Conservation (phyloP, 176 grass and related monocot genomes). For the Poa pratensis region DNA sequence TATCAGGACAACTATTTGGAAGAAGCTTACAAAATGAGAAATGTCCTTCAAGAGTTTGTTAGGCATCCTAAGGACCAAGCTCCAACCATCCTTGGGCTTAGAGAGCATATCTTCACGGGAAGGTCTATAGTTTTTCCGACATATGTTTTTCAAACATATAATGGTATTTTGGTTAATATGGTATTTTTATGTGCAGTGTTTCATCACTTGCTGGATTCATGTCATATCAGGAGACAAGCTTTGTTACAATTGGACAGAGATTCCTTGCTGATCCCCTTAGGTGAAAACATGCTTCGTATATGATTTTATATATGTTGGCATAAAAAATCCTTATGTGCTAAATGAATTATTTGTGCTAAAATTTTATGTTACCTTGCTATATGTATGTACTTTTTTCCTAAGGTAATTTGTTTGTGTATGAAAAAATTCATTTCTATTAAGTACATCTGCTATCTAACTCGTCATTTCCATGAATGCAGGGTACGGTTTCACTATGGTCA, state of each 20-base stretch:
- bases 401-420: constrained; percentile 8
- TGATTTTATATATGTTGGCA: constrained; percentile 16
- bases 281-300: constrained; percentile 46
- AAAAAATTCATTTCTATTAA: not conserved
- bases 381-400: not conserved
- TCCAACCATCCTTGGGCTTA: constrained; percentile 87
- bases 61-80: constrained; percentile 61
- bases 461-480: constrained; percentile 46
- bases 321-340: not conserved
- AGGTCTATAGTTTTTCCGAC: constrained; percentile 52
- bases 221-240: constrained; percentile 99
- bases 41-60: constrained; percentile 93
- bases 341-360: not conserved
- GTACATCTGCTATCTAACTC: not conserved
- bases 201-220: constrained; percentile 98
- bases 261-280: constrained; percentile 96
- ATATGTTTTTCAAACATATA: constrained; percentile 29
- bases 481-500: constrained; percentile 99
- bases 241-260: constrained; percentile 97
- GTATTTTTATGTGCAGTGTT: constrained; percentile 60
- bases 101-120: constrained; percentile 98
- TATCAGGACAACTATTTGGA: constrained; percentile 94
- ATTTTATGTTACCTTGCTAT: constrained; percentile 6
- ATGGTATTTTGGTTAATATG: constrained; percentile 26
- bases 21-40: constrained; percentile 99